Evolutionary conservation across 148 eudicot genomes (phyloP), one percentile per base, ranked within the genome.

Genomic region (Limonium bicolor): DNA sequence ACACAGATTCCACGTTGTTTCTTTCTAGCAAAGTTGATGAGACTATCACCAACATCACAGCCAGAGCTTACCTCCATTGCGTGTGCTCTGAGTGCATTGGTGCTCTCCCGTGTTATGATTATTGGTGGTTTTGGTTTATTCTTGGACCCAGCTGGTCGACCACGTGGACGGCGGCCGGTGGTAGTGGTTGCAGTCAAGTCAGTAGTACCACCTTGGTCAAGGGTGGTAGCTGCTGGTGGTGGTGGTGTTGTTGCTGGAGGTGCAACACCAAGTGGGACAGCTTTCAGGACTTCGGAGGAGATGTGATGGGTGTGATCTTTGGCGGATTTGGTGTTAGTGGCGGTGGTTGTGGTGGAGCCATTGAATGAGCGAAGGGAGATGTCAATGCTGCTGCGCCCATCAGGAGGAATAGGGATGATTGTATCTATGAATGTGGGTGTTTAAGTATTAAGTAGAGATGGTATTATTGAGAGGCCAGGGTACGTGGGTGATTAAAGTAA

Each of bases 121-220:
- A 80, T 73, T 20, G 90, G 84, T 7, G 82, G 77, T 52, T 80
- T 80, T 6, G 88, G 80, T 72, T 80, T 80, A 80, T 80, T 80
- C 61, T 72, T 80, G 21, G 83, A 80, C 27, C 90, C 90, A 5
- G 78, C 92, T 0, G 92, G 85, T 67, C 92, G 60, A 26, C 92
- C 92, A 11, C 92, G 63, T 9, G 92, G 85, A 63, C 85, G 65
- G 1, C 76, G 56, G n/a, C n/a, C n/a, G 7, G 23, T 50, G 27
- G 66, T 53, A 39, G 14, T 32, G 14, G 36, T 15, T 32, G 11
- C 36, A 10, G 13, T 32, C 14, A n/a, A n/a, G n/a, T 32, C 36
- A 10, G 36, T 32, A 10, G 11, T 32, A 10, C 2, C 36, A 1
- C 16, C 48, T 23, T 73, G 71, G 21, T 62, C 71, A 7, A 42